phyloP scores from a whole-genome alignment of 805 yeast species.

The Pichia gijzeniarum region DNA sequence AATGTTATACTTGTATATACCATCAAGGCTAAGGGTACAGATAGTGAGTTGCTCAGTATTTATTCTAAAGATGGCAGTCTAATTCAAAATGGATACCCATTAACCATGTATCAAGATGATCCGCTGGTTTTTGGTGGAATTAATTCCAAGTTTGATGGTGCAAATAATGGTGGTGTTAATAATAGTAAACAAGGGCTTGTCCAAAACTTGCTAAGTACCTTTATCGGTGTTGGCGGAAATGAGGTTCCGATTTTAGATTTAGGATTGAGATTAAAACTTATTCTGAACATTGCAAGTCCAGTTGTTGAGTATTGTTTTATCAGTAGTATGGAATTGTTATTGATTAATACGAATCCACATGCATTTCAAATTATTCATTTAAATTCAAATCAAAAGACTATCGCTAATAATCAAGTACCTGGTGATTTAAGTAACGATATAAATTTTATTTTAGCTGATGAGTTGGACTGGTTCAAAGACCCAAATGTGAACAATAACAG shows the following conservation, averaged over 20 bases:
- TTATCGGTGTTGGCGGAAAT: constrained; percentile 19
- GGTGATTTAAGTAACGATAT: constrained; percentile 18
- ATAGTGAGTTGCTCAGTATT: constrained; percentile 27
- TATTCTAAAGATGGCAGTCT: constrained; percentile 26
- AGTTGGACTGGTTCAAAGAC: constrained; percentile 29
- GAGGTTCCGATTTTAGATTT: constrained; percentile 29
- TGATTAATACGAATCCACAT: constrained; percentile 28
- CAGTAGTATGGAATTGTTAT: constrained; percentile 21
- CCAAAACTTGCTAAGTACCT: constrained; percentile 23
- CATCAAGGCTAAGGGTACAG: constrained; percentile 24
- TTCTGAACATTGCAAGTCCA: constrained; percentile 31
- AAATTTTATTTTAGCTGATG: constrained; percentile 26
- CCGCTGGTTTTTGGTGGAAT: constrained; percentile 12
- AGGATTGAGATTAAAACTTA: constrained; percentile 29
- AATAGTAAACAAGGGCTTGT: constrained; percentile 15
- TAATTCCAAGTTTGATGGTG: constrained; percentile 4
- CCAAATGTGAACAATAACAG: constrained; percentile 11
- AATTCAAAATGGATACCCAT: constrained; percentile 29
- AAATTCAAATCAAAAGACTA: constrained; percentile 3
- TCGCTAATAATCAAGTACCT: constrained; percentile 15
- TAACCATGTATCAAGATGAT: constrained; percentile 10
- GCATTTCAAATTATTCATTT: constrained; percentile 31
- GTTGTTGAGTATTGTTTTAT: constrained; percentile 26
- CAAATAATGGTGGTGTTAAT: constrained; percentile 1
- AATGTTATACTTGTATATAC: constrained; percentile 40